Evolutionary conservation across 371 early-diverging fungal genomes (phyloP), one percentile per base, ranked within the genome.

Genomic region (Dinochytrium kinnereticum): DNA sequence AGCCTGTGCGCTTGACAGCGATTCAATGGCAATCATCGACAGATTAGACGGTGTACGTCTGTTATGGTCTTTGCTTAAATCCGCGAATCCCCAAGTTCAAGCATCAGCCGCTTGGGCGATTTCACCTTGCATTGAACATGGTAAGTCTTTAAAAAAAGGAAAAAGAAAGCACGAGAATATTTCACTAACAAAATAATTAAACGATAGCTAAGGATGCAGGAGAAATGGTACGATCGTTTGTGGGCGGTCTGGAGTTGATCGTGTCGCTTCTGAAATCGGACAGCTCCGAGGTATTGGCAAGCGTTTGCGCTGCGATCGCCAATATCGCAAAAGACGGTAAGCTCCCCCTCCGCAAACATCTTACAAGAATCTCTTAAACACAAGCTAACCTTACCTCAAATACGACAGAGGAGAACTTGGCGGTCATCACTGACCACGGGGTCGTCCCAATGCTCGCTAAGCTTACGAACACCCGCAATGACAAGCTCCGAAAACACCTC

Each of bases 351-450:
- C n/a, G n/a, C n/a, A n/a, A n/a, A n/a, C n/a, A n/a, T n/a, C n/a
- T n/a, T n/a, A n/a, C n/a, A n/a, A n/a, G n/a, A n/a, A n/a, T n/a
- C n/a, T n/a, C n/a, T n/a, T n/a, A n/a, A n/a, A n/a, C n/a, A n/a
- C n/a, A n/a, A n/a, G n/a, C n/a, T n/a, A n/a, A n/a, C 38, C 44
- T 49, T 10, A 40, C 19, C 24, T 7, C 67, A 44, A 40, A 40
- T 5, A 10, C 13, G 5, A 30, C 53, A 84, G 86, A 86, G 78
- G 89, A 89, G 69, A 89, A 89, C 77, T 70, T 89, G 72, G 89
- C 87, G 19, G 88, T 89, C n/a, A 87, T 89, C 17, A 87, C 89
- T n/a, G 89, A 89, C 73, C 89, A 89, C 73, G 88, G 88, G 0
- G 88, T 89, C 10, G 88, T 89, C 0, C 87, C 85, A 2, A 86